Evolutionary conservation across 441 rosid genomes (phyloP), one percentile per base, ranked within the genome.

Genomic region (Erysimum cheiri): DNA sequence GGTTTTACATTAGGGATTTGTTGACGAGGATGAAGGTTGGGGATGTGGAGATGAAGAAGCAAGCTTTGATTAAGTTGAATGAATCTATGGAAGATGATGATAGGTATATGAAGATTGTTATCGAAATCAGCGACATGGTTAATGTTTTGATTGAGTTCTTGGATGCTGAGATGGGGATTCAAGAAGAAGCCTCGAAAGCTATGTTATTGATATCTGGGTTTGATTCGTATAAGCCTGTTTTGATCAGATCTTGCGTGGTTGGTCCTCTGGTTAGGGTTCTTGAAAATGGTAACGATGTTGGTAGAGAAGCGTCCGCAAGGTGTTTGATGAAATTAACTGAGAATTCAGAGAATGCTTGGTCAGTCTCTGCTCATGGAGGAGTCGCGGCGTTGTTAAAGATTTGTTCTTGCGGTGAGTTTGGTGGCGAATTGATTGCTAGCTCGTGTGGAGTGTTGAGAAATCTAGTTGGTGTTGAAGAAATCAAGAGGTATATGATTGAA

Each of bases 311-410:
- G 24, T 81, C 97, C 0, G 85, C 85, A 1, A 78, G 80, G 64
- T 81, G 96, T 71, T 77, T 93, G 80, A 79, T 54, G 75, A 88
- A 77, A 52, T 75, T 91, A 74, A 93, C 98, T 0, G 75, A 77
- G 77, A 87, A 93, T 69, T 84, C 94, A 0, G 97, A 93, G 66
- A 91, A 93, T 61, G 96, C 91, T 13, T 93, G 97, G 98, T 88
- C 98, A 0, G 88, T 93, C 60, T 93, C 92, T 4, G 93, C 98
- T 77, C 92, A 93, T 41, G 98, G 93, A 22, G 98, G 98, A 4
- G 98, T 93, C 53, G 81, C 98, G 0, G 88, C 89, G 12, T 65
- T 91, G 65, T 65, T 93, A 70, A 89, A 83, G 73, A 78, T 89
- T 4, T 89, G 96, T 74, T 71, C 87, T 46, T 68, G 53, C 59